phyloP scores from a whole-genome alignment of 441 rosid species.

The Syzygium malaccense region DNA sequence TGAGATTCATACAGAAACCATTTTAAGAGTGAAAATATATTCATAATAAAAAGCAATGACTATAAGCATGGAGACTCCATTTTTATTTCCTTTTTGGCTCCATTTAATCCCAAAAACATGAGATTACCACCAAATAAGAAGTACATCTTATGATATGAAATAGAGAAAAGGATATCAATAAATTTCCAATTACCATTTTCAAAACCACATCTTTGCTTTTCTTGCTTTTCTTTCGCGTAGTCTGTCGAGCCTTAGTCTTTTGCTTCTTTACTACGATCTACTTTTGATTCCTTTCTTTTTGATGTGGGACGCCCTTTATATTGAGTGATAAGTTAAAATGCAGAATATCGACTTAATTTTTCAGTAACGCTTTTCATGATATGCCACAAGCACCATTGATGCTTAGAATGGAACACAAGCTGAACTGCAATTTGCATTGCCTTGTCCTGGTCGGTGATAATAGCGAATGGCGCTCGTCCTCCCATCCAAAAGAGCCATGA shows the following conservation, averaged over 20 bases:
- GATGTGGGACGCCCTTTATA: no score
- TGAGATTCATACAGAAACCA: no score
- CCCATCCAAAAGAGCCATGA: accelerated
- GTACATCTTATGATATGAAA: no score
- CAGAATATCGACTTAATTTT: background rate
- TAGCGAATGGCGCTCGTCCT: background rate
- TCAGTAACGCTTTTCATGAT: background rate
- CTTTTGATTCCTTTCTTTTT: no score
- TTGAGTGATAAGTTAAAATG: background rate
- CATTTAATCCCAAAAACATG: background rate
- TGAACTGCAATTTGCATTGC: background rate
- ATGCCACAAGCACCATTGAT: background rate
- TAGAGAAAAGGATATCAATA: background rate
- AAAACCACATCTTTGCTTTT: background rate
- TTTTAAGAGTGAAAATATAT: no score
- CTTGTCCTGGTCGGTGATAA: background rate
- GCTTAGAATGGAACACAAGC: background rate
- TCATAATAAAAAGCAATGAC: no score
- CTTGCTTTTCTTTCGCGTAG: background rate
- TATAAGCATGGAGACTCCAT: no score
- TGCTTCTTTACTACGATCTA: background rate
- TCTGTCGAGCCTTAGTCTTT: background rate
- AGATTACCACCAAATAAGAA: background rate
- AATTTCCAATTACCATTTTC: no score
- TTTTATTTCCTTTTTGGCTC: background rate